A percentile compares a stretch with the other conserved stretches of the same genome.
Evolutionary conservation across 148 eudicot genomes (phyloP).

Genomic region (Cornus suecica): DNA sequence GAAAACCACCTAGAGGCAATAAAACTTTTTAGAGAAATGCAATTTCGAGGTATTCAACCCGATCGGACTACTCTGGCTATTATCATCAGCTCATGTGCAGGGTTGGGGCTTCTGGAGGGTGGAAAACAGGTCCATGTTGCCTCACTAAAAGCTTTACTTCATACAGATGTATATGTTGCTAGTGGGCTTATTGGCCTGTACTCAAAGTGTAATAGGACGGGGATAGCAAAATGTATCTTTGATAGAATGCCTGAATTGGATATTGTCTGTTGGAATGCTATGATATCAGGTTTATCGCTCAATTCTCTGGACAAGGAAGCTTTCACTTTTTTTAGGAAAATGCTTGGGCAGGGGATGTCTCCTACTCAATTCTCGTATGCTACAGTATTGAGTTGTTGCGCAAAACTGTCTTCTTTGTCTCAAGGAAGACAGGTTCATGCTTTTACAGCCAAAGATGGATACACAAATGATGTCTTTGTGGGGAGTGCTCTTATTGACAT

Average conservation of each 20-base stretch:
- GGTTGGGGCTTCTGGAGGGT: slow-evolving; percentile 45
- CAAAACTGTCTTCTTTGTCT: slow-evolving; percentile 45
- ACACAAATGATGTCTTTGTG: slow-evolving; percentile 46
- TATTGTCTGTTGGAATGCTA: slow-evolving; percentile 73
- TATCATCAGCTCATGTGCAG: slow-evolving; percentile 61
- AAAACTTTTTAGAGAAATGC: slow-evolving; percentile 70
- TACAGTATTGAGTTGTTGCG: slow-evolving; percentile 57
- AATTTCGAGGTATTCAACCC: slow-evolving; percentile 42
- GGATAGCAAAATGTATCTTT: slow-evolving; percentile 47
- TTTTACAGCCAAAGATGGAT: slow-evolving; percentile 48
- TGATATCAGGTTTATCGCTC: slow-evolving; percentile 58
- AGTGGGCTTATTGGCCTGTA: slow-evolving; percentile 73
- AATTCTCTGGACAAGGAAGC: slow-evolving; percentile 53
- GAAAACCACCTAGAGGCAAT: slow-evolving; percentile 49
- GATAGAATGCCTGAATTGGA: slow-evolving; percentile 43
- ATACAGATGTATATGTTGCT: slow-evolving; percentile 53
- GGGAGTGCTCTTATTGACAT: slow-evolving; percentile 70
- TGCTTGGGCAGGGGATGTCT: slow-evolving; percentile 43
- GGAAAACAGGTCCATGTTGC: slow-evolving; percentile 72
- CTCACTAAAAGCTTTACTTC: slow-evolving; percentile 31
- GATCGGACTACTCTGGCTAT: slow-evolving; percentile 69
- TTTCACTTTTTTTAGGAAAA: slow-evolving; percentile 43
- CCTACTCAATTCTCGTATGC: slow-evolving; percentile 65
- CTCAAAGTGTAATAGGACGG: slow-evolving; percentile 51
- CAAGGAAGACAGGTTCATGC: slow-evolving; percentile 69